Conservation (phyloP, 225 moss, liverwort and hornwort genomes). For the Asterella californica region DNA sequence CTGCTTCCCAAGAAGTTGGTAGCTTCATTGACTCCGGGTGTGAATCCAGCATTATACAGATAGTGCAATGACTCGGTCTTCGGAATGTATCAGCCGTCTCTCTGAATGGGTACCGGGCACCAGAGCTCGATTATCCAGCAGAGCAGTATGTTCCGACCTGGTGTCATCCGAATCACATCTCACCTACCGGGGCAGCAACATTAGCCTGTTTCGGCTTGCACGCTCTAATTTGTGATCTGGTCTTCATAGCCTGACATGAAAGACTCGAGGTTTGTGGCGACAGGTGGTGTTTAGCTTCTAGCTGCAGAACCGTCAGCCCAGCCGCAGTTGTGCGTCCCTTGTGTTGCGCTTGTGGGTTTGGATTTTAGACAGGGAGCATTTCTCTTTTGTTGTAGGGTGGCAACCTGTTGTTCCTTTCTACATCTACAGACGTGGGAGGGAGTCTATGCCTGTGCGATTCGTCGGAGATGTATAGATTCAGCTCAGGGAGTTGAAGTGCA, state of each 20-base stretch:
- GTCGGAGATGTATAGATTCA: background rate
- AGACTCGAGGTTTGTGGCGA: background rate
- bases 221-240: background rate
- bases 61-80: background rate
- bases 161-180: background rate
- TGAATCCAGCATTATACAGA: background rate
- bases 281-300: background rate
- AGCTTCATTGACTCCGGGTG: background rate
- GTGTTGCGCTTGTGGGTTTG: background rate
- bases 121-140: background rate
- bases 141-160: background rate
- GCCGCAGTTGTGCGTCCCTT: background rate
- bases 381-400: background rate
- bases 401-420: background rate
- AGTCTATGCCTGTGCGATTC: background rate
- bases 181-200: background rate
- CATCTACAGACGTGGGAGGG: background rate
- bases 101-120: background rate
- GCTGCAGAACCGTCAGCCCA: background rate
- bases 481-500: slow-evolving; percentile 6
- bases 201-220: background rate
- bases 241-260: too few relatives aligned
- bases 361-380: background rate
- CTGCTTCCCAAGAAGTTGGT: background rate
- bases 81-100: too few relatives aligned